Base-by-base conservation (phyloP, 2,329 filamentous ascomycete species). In the Colletotrichum kahawae region DNA sequence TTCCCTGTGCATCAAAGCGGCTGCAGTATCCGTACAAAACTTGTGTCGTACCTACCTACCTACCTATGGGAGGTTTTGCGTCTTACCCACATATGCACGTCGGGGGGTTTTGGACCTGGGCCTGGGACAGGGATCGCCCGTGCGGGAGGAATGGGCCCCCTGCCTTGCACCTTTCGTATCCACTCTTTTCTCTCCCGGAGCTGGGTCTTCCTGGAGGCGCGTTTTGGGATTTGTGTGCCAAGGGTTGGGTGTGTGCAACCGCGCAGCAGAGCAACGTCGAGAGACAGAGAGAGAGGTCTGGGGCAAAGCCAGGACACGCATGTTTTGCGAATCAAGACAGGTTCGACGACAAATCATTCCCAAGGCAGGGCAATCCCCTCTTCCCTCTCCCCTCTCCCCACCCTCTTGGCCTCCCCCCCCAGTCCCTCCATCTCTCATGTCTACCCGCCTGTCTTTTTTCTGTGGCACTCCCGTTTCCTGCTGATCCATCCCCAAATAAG, bases 261-360 rank as follows among this genome's bases (percentile, higher is more conserved):
- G 31, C 59, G 31, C 33, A 60, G n/a, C 29, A 16, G 54, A 16
- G 54, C 14, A 31, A 57, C 3, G 24, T 27, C 24, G 27, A 33
- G 27, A 33, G 10, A 12, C 13, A 33, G 10, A 18, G 24, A 54
- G 2, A 3, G 33, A 54, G 2, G 33, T 67, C 68, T 63, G 71
- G 72, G 68, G 68, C 68, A 72, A 67, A 71, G 67, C 71, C 67
- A 70, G 67, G 67, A 65, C 59, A 66, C 31, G 67, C 71, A 66
- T 67, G 67, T 38, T 71, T 71, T 70, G 36, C 67, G 51, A 70
- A 64, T 31, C 51, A 70, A 60, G 67, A 65, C 71, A 64, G n/a
- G 8, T 29, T 24, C 21, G 21, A 57, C 38, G 38, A 56, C n/a
- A 56, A 60, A 60, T 21, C 57, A 31, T 18, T 18, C 14, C 4